Base-by-base conservation (phyloP, 164 flowering plant species). In the Tetracentron sinense region DNA sequence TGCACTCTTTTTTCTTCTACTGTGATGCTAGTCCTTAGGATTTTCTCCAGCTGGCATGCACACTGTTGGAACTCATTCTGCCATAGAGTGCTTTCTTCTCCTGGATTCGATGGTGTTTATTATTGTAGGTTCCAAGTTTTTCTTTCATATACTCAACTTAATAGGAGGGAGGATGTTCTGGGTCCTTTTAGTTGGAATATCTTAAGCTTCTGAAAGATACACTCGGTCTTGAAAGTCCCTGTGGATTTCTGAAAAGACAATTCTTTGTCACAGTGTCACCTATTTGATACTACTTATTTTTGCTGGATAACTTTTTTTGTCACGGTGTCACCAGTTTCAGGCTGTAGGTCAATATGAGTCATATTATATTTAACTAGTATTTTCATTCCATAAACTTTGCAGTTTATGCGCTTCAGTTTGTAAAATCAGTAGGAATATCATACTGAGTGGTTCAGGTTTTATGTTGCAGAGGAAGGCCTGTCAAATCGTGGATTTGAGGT, bases 401-500 rank as follows among this genome's bases (percentile, higher is more conserved):
- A 1, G 22, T 53, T 53, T n/a, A 14, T 61, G 21, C 21, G 46
- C 29, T 47, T 38, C 44, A 8, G 5, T 25, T 51, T 4, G 6
- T 42, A 54, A 25, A 3, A 49, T 52, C 25, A 62, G 26, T 35
- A 19, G 58, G 58, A 22, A 53, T 22, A 16, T 14, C 31, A 22
- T 21, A 38, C 11, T 61, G 22, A 17, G 38, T 42, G 56, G 11
- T 23, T 42, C 38, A 56, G 19, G 56, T 3, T 33, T 27, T 12
- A 58, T 53, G 22, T 66, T 82, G 72, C 88, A 94, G 99, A 87
- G 74, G 90, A 83, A 69, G 90, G 95, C 54, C 76, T 94, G 35
- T 75, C 83, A 25, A 68, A 57, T 56, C 96, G 96, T 65, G 98
- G 95, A 68, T 94, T 91, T 83, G 81, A 83, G 75, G 93, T 94